Percentiles rank a stretch among this genome's conserved stretches.
phyloP scores from a whole-genome alignment of 805 yeast species.

The Candida broadrunensis region DNA sequence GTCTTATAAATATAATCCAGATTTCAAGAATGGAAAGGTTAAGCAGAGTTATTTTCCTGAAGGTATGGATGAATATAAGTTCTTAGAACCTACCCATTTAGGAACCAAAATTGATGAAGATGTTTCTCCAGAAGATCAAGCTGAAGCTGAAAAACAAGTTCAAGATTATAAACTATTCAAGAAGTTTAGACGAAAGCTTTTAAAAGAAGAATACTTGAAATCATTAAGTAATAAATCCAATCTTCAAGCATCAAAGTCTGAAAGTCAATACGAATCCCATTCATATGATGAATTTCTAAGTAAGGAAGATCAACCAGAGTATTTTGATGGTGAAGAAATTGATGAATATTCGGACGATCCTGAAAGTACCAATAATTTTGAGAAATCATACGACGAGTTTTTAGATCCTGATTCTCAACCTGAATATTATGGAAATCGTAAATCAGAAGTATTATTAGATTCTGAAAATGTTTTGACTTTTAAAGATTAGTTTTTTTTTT shows the following conservation, averaged over 20 bases:
- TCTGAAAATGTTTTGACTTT: background rate
- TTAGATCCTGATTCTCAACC: slow-evolving; percentile 21
- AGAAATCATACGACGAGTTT: slow-evolving; percentile 35
- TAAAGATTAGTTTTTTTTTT: too few relatives aligned
- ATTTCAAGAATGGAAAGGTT: slow-evolving; percentile 67
- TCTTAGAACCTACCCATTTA: slow-evolving; percentile 56
- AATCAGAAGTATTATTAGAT: slow-evolving; percentile 1
- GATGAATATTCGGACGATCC: slow-evolving; percentile 32
- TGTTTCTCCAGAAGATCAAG: slow-evolving; percentile 11
- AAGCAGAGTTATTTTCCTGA: slow-evolving; percentile 75
- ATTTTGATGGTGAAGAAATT: slow-evolving; percentile 31
- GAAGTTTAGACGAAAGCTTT: slow-evolving; percentile 1
- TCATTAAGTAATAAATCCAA: background rate
- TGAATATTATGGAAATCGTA: slow-evolving; percentile 13
- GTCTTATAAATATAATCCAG: slow-evolving; percentile 87
- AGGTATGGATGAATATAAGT: slow-evolving; percentile 40
- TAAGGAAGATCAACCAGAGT: slow-evolving; percentile 37
- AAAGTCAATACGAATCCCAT: background rate
- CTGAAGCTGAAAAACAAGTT: slow-evolving; percentile 11
- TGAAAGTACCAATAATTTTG: slow-evolving; percentile 29
- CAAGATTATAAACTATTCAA: slow-evolving; percentile 18
- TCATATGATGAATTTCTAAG: slow-evolving; percentile 32
- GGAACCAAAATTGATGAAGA: slow-evolving; percentile 35
- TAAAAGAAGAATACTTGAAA: slow-evolving; percentile 6
- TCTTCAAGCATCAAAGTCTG: slow-evolving; percentile 1